Evolutionary conservation across 805 yeast species (phyloP).

Genomic region (Metschnikowia cubensis): DNA sequence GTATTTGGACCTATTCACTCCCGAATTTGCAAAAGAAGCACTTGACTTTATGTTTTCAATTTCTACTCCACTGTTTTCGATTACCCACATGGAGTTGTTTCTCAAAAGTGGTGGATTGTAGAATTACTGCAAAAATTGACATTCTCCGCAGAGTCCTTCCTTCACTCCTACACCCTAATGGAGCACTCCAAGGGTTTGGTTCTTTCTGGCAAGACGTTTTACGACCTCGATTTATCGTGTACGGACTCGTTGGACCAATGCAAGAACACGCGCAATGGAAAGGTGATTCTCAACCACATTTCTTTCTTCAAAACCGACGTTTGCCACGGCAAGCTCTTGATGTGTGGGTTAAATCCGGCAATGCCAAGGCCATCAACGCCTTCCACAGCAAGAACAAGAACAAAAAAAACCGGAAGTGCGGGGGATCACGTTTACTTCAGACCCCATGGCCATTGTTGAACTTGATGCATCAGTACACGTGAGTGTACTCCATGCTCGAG

Average conservation of each 20-base stretch:
- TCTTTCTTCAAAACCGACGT: slow-evolving; percentile 90
- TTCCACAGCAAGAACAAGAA: slow-evolving; percentile 57
- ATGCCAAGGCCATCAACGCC: slow-evolving; percentile 75
- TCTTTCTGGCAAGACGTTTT: slow-evolving; percentile 74
- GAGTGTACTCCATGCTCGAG: too few species aligned
- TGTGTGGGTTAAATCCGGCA: slow-evolving; percentile 82
- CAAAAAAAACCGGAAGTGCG: slow-evolving; percentile 59
- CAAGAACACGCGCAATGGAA: slow-evolving; percentile 60
- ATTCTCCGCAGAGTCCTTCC: too few species aligned
- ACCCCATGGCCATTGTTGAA: slow-evolving; percentile 87
- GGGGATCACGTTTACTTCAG: slow-evolving; percentile 80
- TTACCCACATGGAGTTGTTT: too few species aligned
- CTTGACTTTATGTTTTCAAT: too few species aligned
- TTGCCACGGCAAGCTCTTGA: slow-evolving; percentile 81
- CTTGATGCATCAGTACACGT: too few species aligned
- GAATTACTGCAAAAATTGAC: too few species aligned
- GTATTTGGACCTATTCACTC: too few species aligned
- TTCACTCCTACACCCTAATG: too few species aligned
- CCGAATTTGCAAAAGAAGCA: too few species aligned
- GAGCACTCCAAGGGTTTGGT: slow-evolving; percentile 82
- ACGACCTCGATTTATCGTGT: slow-evolving; percentile 64
- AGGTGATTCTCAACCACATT: slow-evolving; percentile 81
- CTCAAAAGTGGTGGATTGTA: too few species aligned
- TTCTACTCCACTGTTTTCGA: too few species aligned
- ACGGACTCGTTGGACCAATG: slow-evolving; percentile 45